Base-by-base conservation (phyloP, 768 basidiomycete genomes). In the Suillus clintonianus region DNA sequence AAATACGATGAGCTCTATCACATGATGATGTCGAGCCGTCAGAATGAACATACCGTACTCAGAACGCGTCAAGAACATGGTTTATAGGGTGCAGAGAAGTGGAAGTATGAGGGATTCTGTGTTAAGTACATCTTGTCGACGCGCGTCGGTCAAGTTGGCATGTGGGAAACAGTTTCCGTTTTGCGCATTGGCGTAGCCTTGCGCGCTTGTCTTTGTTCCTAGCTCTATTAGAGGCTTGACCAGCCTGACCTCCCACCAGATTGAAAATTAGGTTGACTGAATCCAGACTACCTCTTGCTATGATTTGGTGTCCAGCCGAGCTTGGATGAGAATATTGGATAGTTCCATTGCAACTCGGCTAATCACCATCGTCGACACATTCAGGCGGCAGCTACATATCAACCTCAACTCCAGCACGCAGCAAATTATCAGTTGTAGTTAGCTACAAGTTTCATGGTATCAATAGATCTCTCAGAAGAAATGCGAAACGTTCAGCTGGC, bases 1-100 rank as follows among this genome's bases (percentile, higher is more conserved):
- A 27, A 13, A 43, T n/a, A 41, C 27, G 59, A 32, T 34, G 55
- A 62, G 5, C 30, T 65, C 42, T 22, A 62, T 63, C 51, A 54
- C 41, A 32, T 15, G 13, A 60, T 11, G 30, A n/a, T 15, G 45
- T 13, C 51, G 37, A 34, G 7, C 10, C 2, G 11, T n/a, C 14
- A 5, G 1, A 42, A 27, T 42, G 42, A 37, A 58, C 75, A 53
- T 62, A 92, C 94, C 94, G 79, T 95, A 96, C 84, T 95, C 94
- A 82, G 94, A 95, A 83, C 94, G 90, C 80, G 94, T 95, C 79
- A 94, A 85, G 77, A 95, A 95, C 94, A 95, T 95, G 73, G 65
- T 32, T 30, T 60, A 50, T 14, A 62, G 58, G 50, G 53, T 68
- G 61, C 43, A 39, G 64, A 56, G 37, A 63, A 30, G 42, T 61